Evolutionary conservation across 306 rosid genomes (phyloP).

Genomic region (Lathyrus sativus): DNA sequence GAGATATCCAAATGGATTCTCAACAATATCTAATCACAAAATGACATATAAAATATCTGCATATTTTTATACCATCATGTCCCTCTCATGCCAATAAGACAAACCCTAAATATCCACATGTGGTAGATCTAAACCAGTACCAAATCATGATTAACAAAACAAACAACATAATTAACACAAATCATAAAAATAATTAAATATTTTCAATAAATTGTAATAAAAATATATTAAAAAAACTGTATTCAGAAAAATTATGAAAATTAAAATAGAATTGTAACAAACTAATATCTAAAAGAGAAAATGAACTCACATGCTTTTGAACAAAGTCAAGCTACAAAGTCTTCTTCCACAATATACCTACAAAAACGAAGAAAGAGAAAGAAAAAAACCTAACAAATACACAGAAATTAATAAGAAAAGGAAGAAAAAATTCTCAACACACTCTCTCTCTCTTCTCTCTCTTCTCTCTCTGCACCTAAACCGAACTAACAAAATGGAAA

Average conservation of each 20-base stretch:
- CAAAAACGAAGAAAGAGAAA: constrained; percentile 32
- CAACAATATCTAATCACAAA: constrained; percentile 7
- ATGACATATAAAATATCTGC: neutral
- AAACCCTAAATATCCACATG: constrained; percentile 29
- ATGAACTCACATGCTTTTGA: constrained; percentile 42
- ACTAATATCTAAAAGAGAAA: constrained; percentile 12
- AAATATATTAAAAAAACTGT: neutral
- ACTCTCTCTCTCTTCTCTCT: constrained; percentile 34
- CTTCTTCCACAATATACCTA: constrained; percentile 41
- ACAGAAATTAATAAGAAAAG: neutral
- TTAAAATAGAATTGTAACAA: constrained; percentile 4
- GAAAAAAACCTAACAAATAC: neutral
- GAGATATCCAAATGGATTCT: neutral
- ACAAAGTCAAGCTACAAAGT: constrained; percentile 39
- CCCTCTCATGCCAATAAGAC: constrained; percentile 15
- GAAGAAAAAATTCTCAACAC: neutral
- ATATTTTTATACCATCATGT: neutral
- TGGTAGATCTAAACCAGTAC: constrained; percentile 35
- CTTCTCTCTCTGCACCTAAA: constrained; percentile 39
- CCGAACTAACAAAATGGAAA: constrained; percentile 26
- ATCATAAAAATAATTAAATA: neutral
- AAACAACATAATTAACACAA: constrained; percentile 36
- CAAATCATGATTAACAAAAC: neutral
- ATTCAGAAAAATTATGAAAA: neutral
- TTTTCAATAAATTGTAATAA: neutral